Base-by-base conservation (phyloP, 2,329 filamentous ascomycete genomes). In the Dactylellina haptotyla region DNA sequence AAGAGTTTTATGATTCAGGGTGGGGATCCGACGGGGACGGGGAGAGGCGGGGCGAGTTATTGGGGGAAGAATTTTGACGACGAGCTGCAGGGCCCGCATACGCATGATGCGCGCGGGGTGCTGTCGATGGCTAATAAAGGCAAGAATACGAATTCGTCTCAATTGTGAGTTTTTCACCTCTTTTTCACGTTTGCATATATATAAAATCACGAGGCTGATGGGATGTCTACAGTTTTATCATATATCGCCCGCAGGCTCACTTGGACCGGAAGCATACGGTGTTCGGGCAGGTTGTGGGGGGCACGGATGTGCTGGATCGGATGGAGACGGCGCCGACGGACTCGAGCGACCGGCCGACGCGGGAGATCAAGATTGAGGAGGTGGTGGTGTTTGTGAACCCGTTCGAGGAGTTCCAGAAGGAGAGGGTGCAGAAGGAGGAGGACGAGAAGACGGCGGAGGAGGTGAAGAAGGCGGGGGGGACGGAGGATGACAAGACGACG, bases 71-170 rank as follows among this genome's bases (percentile, higher is more conserved):
- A 93, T 74, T 99, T 99, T 79, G 85, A 90, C 59, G 95, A 99
- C 80, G 95, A 99, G 80, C 90, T 98, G 75, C 93, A 97, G 14
- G 93, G 93, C 0, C 92, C 94, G 0, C 81, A 93, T 41, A 90
- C 89, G n/a, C 95, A 99, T 78, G 90, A 92, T 79, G 83, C 85
- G 0, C 85, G 93, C 26, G 95, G 95, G 10, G 87, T 93, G 0
- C 79, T 96, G 25, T 93, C 90, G 77, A 99, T 99, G 95, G 95
- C 95, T 41, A 99, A 99, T 82, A 99, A 99, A 80, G 95, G 95
- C 69, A 97, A 97, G 79, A 94, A 97, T 79, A 98, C 94, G 20
- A 99, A 99, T 82, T 95, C 91, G 6, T 92, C 88, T 77, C 95
- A 99, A 81, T 99, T 90, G 82, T 83, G 75, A 79, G 82, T 80